Evolutionary conservation across 495 filamentous ascomycete species (phyloP).

Genomic region (Schizothecium vesticola): DNA sequence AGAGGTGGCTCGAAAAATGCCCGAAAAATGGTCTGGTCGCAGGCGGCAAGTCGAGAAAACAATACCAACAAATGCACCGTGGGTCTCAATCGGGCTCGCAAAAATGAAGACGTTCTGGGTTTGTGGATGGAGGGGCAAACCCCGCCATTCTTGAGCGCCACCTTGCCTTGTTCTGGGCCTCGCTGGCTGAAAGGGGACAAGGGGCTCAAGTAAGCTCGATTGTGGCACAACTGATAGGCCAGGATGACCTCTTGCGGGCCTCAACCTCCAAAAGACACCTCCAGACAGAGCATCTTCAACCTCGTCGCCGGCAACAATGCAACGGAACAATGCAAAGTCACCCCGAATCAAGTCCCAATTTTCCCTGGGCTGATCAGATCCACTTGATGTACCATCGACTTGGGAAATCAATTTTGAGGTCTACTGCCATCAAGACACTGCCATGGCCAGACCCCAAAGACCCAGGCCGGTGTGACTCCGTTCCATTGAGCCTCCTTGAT

Average conservation of each 20-base stretch:
- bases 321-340: background rate
- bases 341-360: background rate
- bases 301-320: background rate
- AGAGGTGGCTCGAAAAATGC: background rate
- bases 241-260: background rate
- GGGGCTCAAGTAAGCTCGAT: slow-evolving; percentile 16
- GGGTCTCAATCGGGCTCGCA: slow-evolving; percentile 14
- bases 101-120: slow-evolving; percentile 12
- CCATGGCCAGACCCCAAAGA: background rate
- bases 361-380: background rate
- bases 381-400: background rate
- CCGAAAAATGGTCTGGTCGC: background rate
- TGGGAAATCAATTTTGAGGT: background rate
- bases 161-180: background rate
- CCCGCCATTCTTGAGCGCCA: slow-evolving; percentile 4
- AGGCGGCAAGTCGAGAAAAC: background rate
- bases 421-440: background rate
- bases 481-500: background rate
- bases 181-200: background rate
- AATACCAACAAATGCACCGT: slow-evolving; percentile 16
- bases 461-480: background rate
- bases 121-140: slow-evolving; percentile 14
- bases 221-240: slow-evolving; percentile 18
- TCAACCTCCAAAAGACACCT: background rate
- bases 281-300: background rate